phyloP scores from a whole-genome alignment of 2,329 filamentous ascomycete species.

The Fusarium protoensiforme region DNA sequence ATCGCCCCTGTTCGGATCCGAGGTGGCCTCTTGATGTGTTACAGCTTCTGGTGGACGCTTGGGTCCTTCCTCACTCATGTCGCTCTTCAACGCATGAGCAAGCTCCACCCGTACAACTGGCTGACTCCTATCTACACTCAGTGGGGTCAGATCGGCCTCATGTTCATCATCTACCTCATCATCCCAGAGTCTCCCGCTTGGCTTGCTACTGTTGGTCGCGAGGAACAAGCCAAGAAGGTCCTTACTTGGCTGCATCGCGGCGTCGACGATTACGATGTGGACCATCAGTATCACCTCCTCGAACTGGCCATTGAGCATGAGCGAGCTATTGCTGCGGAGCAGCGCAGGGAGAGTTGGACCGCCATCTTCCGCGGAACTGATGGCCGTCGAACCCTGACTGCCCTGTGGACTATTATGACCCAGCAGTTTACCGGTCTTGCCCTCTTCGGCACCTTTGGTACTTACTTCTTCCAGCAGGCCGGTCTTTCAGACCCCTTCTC shows the following conservation, averaged over 20 bases:
- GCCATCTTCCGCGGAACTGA: slow-evolving; percentile 46
- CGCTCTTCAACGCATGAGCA: slow-evolving; percentile 49
- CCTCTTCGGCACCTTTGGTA: slow-evolving; percentile 61
- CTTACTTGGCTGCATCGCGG: neutral
- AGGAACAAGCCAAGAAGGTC: neutral
- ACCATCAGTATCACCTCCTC: neutral
- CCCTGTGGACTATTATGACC: slow-evolving; percentile 41
- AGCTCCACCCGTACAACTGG: slow-evolving; percentile 39
- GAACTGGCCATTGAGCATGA: neutral
- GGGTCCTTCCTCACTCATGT: slow-evolving; percentile 55
- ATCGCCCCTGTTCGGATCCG: slow-evolving; percentile 53
- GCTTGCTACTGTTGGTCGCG: neutral
- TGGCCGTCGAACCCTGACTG: slow-evolving; percentile 42
- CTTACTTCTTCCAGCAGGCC: slow-evolving; percentile 31
- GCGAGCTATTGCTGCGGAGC: slow-evolving; percentile 32
- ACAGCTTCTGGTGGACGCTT: slow-evolving; percentile 57
- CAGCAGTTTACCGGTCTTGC: slow-evolving; percentile 25
- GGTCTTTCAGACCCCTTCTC: neutral
- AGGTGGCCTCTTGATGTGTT: slow-evolving; percentile 52
- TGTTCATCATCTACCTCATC: neutral
- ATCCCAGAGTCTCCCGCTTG: neutral
- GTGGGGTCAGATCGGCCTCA: neutral
- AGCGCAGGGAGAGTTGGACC: slow-evolving; percentile 36
- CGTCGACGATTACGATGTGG: neutral
- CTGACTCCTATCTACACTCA: neutral